phyloP scores from a whole-genome alignment of 441 rosid species.

The Mallotus repandus region DNA sequence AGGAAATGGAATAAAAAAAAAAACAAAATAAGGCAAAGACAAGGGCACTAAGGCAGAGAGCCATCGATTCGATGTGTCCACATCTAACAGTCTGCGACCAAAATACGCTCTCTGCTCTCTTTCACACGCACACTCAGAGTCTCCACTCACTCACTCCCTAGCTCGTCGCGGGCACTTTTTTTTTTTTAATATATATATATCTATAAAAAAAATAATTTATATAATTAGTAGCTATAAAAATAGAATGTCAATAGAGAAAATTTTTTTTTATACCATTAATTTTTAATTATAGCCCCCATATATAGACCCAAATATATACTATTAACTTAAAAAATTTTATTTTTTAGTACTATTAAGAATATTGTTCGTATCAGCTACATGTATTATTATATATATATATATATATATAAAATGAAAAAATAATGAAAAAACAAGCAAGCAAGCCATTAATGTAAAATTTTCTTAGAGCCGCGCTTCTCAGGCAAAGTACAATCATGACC shows the following conservation, averaged over 20 bases:
- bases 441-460: constrained; percentile 17
- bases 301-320: too few species aligned
- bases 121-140: constrained; percentile 17
- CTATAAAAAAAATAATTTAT: not conserved
- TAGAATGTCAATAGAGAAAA: too few species aligned
- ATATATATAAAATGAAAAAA: not conserved
- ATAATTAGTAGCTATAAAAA: too few species aligned
- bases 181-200: too few species aligned
- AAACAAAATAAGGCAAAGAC: constrained; percentile 26
- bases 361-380: too few species aligned
- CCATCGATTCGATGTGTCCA: constrained; percentile 69
- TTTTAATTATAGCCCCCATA: too few species aligned
- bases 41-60: constrained; percentile 39
- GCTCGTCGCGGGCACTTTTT: constrained; percentile 18
- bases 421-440: constrained; percentile 1
- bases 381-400: too few species aligned
- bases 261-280: too few species aligned
- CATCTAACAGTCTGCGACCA: constrained; percentile 40
- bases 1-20: not conserved
- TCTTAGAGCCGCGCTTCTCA: constrained; percentile 43
- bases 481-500: constrained; percentile 44
- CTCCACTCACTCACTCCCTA: constrained; percentile 26
- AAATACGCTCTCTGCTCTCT: constrained; percentile 16
- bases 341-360: too few species aligned
- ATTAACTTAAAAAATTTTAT: too few species aligned